Conservation (phyloP, 2,329 filamentous ascomycete genomes). For the Byssoonygena ceratinophila region DNA sequence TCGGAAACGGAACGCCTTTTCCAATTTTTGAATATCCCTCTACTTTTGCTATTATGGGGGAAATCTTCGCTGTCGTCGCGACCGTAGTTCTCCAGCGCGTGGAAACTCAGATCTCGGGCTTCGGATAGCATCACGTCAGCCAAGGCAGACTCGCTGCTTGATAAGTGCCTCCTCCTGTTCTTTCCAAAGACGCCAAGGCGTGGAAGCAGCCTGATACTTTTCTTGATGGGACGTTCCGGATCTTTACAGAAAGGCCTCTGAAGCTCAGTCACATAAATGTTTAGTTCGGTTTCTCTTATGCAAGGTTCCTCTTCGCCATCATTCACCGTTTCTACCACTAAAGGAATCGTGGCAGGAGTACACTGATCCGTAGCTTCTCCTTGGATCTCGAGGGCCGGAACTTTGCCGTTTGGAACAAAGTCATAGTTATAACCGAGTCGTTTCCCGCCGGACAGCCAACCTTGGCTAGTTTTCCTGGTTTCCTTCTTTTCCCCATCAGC, state of each 20-base stretch:
- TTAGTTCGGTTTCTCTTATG: neutral
- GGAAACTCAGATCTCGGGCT: neutral
- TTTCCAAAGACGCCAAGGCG: neutral
- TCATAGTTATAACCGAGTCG: constrained; percentile 34
- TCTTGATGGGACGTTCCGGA: neutral
- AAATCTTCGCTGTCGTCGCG: neutral
- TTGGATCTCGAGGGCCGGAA: neutral
- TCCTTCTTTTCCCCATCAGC: neutral
- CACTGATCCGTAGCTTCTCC: neutral
- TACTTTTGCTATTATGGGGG: neutral
- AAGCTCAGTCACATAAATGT: neutral
- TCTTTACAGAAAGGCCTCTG: neutral
- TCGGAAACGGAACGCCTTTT: constrained; percentile 3
- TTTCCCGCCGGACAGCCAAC: constrained; percentile 35
- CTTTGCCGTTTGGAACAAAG: constrained; percentile 19
- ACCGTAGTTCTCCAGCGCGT: neutral
- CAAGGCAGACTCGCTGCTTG: neutral
- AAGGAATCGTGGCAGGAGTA: neutral
- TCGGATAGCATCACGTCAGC: constrained; percentile 2
- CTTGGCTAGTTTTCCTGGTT: constrained; percentile 24
- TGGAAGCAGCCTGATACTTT: neutral
- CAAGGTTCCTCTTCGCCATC: neutral
- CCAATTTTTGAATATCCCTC: neutral
- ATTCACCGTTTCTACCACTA: neutral
- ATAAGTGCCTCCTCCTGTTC: neutral